phyloP scores from a whole-genome alignment of 495 filamentous ascomycete genomes.

The Aspergillus coremiiformis region DNA sequence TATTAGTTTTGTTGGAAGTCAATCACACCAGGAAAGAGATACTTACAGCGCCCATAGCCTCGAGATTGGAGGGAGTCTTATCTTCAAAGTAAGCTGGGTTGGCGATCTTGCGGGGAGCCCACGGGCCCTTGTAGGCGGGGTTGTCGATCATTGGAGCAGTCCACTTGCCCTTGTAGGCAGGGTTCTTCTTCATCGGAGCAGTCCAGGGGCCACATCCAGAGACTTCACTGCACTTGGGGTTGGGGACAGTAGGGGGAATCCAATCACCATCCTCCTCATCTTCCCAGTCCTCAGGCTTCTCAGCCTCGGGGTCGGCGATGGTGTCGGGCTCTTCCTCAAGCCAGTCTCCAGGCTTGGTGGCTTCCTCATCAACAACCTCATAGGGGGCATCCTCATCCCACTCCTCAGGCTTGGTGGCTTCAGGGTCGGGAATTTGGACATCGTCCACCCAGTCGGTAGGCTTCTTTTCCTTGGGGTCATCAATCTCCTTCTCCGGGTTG shows the following conservation, averaged over 20 bases:
- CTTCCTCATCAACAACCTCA: slow-evolving; percentile 91
- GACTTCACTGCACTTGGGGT: slow-evolving; percentile 90
- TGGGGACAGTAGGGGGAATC: slow-evolving; percentile 85
- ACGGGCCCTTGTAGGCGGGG: slow-evolving; percentile 95
- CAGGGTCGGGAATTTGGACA: slow-evolving; percentile 80
- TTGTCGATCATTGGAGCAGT: slow-evolving; percentile 90
- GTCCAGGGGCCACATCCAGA: slow-evolving; percentile 95
- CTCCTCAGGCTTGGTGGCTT: slow-evolving; percentile 92
- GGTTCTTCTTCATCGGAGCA: slow-evolving; percentile 90
- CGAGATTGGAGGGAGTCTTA: slow-evolving; percentile 92
- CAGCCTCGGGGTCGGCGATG: slow-evolving; percentile 89
- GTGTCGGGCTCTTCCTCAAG: slow-evolving; percentile 81
- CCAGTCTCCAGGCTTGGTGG: slow-evolving; percentile 91
- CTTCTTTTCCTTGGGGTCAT: slow-evolving; percentile 92
- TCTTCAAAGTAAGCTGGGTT: slow-evolving; percentile 98
- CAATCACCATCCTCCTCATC: slow-evolving; percentile 99
- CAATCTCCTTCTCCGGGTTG: slow-evolving; percentile 94
- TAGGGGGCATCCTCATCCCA: slow-evolving; percentile 99
- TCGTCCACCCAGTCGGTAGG: slow-evolving; percentile 95
- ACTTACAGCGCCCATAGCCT: slow-evolving; percentile 95
- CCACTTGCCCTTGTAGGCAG: slow-evolving; percentile 99
- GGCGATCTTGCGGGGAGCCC: slow-evolving; percentile 90
- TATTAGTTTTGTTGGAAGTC: slow-evolving; percentile 1
- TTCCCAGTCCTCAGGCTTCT: slow-evolving; percentile 99
- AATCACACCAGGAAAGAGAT: background rate